Evolutionary conservation across 495 filamentous ascomycete genomes (phyloP).

Genomic region (Choiromyces venosus): DNA sequence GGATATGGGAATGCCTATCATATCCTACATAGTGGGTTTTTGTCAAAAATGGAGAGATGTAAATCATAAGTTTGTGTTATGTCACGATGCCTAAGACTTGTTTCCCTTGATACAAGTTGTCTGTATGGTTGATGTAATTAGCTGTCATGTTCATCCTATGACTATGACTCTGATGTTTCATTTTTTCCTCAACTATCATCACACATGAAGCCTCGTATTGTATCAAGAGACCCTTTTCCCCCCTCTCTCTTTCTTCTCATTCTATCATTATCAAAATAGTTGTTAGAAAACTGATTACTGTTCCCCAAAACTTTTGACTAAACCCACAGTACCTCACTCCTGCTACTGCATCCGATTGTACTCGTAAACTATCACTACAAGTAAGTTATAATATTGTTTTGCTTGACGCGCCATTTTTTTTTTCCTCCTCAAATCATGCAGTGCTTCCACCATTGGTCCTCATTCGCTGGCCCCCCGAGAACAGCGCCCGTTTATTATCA

Average conservation of each 20-base stretch:
- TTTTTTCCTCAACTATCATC: background rate
- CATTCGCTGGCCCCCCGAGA: slow-evolving; percentile 10
- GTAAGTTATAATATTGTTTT: background rate
- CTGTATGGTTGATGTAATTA: background rate
- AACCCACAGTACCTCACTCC: background rate
- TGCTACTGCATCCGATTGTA: background rate
- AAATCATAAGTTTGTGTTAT: background rate
- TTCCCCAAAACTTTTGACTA: background rate
- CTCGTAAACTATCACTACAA: slow-evolving; percentile 1
- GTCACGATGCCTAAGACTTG: background rate
- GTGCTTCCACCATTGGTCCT: slow-evolving; percentile 14
- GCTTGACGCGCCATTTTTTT: background rate
- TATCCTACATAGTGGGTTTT: background rate
- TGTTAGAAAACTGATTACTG: background rate
- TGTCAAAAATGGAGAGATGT: background rate
- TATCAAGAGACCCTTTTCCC: background rate
- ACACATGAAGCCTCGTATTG: background rate
- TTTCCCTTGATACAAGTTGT: background rate
- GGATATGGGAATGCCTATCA: background rate
- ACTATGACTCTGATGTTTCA: background rate
- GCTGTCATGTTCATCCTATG: background rate
- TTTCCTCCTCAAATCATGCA: slow-evolving; percentile 13
- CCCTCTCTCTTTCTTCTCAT: too few species aligned
- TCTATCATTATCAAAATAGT: background rate
- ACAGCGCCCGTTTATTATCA: slow-evolving; percentile 17